Evolutionary conservation across 2,329 filamentous ascomycete species (phyloP).

Genomic region (Pseudogymnoascus sp.): DNA sequence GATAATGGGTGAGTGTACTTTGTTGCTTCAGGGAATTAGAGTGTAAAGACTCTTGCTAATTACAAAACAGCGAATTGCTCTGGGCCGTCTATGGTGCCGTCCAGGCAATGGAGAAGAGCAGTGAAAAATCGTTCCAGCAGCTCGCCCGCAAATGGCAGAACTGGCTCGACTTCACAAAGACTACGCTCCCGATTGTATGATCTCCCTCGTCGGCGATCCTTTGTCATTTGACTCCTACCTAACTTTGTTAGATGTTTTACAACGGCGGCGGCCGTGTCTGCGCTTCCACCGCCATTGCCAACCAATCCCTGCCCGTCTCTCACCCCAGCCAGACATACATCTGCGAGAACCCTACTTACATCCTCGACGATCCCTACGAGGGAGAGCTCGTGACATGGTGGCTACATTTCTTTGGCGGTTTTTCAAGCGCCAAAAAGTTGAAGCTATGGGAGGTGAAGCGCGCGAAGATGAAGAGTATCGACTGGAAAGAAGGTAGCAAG

Average conservation of each 20-base stretch:
- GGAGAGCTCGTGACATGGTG: constrained; percentile 37
- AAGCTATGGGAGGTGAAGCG: constrained; percentile 34
- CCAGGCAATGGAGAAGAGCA: constrained; percentile 29
- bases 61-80: constrained; percentile 29
- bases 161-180: constrained; percentile 36
- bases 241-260: constrained; percentile 30
- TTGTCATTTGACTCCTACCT: background rate
- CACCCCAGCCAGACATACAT: constrained; percentile 27
- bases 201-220: background rate
- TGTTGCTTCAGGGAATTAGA: background rate
- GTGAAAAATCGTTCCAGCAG: constrained; percentile 19
- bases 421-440: constrained; percentile 29
- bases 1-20: constrained; percentile 32
- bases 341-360: constrained; percentile 29
- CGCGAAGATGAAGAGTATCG: constrained; percentile 30
- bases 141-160: constrained; percentile 32
- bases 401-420: constrained; percentile 32
- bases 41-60: background rate
- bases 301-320: constrained; percentile 29
- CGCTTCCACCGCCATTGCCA: constrained; percentile 31
- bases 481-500: constrained; percentile 31
- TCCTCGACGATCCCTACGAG: constrained; percentile 37
- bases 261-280: constrained; percentile 33
- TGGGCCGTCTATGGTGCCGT: constrained; percentile 37
- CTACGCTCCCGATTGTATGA: constrained; percentile 28